Conservation (phyloP, 495 filamentous ascomycete species). For the Penicillium turbatum region DNA sequence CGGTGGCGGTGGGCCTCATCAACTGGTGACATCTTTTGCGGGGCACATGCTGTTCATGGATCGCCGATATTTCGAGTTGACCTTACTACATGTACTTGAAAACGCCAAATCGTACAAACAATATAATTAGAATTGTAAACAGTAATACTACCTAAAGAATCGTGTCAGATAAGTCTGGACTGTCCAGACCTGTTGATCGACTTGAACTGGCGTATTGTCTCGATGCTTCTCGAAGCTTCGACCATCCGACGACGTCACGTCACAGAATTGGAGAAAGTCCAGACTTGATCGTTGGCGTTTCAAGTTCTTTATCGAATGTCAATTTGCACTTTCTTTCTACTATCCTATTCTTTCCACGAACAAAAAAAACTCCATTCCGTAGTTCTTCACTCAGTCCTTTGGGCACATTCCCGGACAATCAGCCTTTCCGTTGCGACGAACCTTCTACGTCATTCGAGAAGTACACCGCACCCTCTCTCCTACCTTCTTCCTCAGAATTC, state of each 20-base stretch:
- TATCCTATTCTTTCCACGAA: no score
- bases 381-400: neutral
- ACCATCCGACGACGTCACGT: slow-evolving; percentile 33
- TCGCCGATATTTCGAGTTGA: no score
- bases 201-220: neutral
- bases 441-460: slow-evolving; percentile 44
- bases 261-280: slow-evolving; percentile 18
- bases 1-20: no score
- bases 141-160: no score
- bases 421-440: slow-evolving; percentile 16
- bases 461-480: slow-evolving; percentile 1
- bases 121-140: no score
- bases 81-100: no score
- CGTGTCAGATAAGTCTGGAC: no score
- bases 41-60: no score
- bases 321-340: neutral
- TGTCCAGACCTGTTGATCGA: no score
- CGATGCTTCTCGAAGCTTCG: slow-evolving; percentile 42
- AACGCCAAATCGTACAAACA: no score
- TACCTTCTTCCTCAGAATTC: neutral
- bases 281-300: slow-evolving; percentile 5
- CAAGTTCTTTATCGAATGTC: neutral
- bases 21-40: no score
- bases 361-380: no score
- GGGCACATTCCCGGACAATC: neutral